Evolutionary conservation across 2,329 filamentous ascomycete genomes (phyloP).

Genomic region (Aureobasidium vineae): DNA sequence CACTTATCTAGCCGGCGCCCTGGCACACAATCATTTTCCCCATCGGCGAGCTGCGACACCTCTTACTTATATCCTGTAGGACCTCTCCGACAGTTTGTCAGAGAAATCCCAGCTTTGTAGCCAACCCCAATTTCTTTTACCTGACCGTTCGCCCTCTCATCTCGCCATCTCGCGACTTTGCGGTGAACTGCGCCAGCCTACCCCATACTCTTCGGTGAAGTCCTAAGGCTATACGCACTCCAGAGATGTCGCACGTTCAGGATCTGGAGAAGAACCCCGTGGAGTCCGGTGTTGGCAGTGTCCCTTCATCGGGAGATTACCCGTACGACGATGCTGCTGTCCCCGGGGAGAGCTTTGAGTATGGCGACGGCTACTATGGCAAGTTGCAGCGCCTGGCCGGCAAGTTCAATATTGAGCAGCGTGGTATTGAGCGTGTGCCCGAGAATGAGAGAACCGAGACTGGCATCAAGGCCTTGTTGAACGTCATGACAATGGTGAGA

Average conservation of each 20-base stretch:
- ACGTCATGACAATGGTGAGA: conserved; percentile 69
- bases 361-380: conserved; percentile 57
- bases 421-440: conserved; percentile 73
- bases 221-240: conserved; percentile 1
- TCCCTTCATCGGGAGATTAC: conserved; percentile 30
- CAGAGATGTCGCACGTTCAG: conserved; percentile 24
- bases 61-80: conserved; percentile 22
- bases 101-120: conserved; percentile 14
- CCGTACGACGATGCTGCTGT: conserved; percentile 50
- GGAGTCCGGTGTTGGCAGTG: conserved; percentile 35
- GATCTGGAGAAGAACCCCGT: conserved; percentile 34
- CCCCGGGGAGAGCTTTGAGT: conserved; percentile 58
- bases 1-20: conserved; percentile 24
- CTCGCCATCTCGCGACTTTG: conserved; percentile 14
- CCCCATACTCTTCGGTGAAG: conserved; percentile 20
- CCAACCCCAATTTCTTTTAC: conserved; percentile 16
- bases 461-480: conserved; percentile 54
- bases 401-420: conserved; percentile 66
- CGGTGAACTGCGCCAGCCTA: conserved; percentile 12
- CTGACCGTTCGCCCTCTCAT: conserved; percentile 14
- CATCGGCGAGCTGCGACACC: conserved; percentile 23
- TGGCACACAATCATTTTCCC: conserved; percentile 20
- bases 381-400: conserved; percentile 62
- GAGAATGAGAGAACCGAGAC: conserved; percentile 65
- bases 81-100: conserved; percentile 25